Evolutionary conservation across 192 early-diverging fungal genomes (phyloP).

Genomic region (Coemansia asiatica): DNA sequence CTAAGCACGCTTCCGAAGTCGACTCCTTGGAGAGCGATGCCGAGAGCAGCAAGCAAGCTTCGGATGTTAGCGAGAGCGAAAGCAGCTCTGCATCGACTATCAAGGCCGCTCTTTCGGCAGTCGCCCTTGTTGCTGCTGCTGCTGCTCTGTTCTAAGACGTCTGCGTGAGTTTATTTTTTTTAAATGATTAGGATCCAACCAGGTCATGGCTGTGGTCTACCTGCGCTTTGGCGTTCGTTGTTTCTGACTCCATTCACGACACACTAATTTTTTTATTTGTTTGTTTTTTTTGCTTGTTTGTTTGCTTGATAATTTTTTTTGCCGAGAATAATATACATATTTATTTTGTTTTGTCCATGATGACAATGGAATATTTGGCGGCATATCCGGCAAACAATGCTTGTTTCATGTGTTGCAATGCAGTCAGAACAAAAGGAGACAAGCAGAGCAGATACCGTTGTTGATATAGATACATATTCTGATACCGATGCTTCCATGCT

Average conservation of each 20-base stretch:
- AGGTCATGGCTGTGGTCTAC: not conserved
- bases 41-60: slow-evolving; percentile 1
- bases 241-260: not conserved
- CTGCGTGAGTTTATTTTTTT: not conserved
- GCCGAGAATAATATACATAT: not conserved
- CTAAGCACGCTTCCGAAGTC: slow-evolving; percentile 2
- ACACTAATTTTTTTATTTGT: not conserved
- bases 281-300: not conserved
- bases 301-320: not conserved
- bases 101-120: slow-evolving; percentile 35
- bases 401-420: too few species aligned
- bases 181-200: not conserved
- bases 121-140: slow-evolving; percentile 33
- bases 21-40: slow-evolving; percentile 1
- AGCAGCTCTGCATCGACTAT: slow-evolving; percentile 27
- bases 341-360: not conserved
- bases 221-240: not conserved
- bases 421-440: too few species aligned
- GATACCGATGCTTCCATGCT: too few species aligned
- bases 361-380: too few species aligned
- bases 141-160: slow-evolving; percentile 42
- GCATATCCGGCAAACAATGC: too few species aligned
- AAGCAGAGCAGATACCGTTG: too few species aligned
- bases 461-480: too few species aligned
- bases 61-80: slow-evolving; percentile 4